Base-by-base conservation (phyloP, 805 yeast species). In the Candida qinlingensis region DNA sequence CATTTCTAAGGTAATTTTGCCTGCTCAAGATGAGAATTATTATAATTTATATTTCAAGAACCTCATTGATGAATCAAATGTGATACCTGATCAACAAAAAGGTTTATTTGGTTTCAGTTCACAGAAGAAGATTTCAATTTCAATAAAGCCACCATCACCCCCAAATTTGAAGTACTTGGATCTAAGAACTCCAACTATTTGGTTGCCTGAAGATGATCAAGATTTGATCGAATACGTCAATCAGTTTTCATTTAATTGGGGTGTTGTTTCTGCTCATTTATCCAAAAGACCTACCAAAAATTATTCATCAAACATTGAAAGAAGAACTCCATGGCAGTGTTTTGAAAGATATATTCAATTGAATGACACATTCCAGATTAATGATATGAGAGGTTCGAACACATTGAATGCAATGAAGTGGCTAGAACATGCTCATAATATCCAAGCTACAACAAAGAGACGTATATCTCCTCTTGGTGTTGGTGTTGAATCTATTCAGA, bases 311-410 rank as follows among this genome's bases (percentile, higher is more conserved):
- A 90, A 88, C 60, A 88, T 90, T 49, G 98, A 94, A 65, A 79
- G 97, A 60, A 77, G 99, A 60, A 94, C 98, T 0, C 96, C 99
- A 0, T 94, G 99, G 99, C 98, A 92, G 64, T 92, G 98, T 64
- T 94, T 94, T 70, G 99, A 94, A 66, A 73, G 99, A 55, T 94
- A 92, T 72, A 84, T 91, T 52, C 98, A 92, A 68, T 74, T 94
- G 55, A 89, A 87, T 58, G 97, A 92, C 51, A 83, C 84, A 50
- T 92, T 90, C 59, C 95, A 88, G 54, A 79, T 88, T 51, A 72
- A 81, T 39, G 98, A 92, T 60, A 80, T 94, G 81, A 83, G 86
- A 60, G 99, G 98, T 0, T 78, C 85, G 19, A 80, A 87, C 58
- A 88, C 97, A 0, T 79, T 80, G 46, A 79, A 75, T 52, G 96